These are phyloP conservation scores for Ostreobium quekettii DNA, from an alignment of 139 green algal species.

Conservation along the genomic window DNA sequence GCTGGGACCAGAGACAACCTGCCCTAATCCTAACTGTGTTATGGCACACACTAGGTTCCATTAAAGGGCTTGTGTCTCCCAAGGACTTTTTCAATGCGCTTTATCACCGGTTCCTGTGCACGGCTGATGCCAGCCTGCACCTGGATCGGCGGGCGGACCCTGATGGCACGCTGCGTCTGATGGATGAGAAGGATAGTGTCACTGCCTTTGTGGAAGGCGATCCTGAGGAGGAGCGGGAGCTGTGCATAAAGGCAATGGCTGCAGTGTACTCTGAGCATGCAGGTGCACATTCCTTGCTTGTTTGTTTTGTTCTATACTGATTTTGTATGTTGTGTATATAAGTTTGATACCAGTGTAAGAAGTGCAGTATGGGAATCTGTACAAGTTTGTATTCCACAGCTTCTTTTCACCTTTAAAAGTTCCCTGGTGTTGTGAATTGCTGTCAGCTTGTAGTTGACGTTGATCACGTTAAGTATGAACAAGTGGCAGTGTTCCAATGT, in stretches of 20 bases:
- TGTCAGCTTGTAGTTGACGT: no score
- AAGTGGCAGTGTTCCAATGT: no score
- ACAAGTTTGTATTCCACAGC: no score
- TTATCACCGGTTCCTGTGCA: conserved; percentile 68
- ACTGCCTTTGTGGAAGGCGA: conserved; percentile 21
- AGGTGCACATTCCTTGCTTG: conserved; percentile 24
- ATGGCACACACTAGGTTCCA: no score
- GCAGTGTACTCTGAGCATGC: conserved; percentile 61
- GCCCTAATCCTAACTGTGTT: no score
- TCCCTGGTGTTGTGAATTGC: no score
- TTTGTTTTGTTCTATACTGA: not conserved
- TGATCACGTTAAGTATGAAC: no score
- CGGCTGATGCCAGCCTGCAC: conserved; percentile 43
- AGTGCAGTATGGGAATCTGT: no score
- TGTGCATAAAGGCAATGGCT: conserved; percentile 80
- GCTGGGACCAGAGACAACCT: no score
- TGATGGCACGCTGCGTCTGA: not conserved
- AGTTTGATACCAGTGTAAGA: no score
- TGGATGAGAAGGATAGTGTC: conserved; percentile 10
- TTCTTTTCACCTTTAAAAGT: no score
- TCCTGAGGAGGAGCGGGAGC: conserved; percentile 37
- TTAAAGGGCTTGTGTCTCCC: conserved; percentile 42
- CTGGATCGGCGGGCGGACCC: not conserved
- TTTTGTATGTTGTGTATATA: no score
- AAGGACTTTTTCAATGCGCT: conserved; percentile 68